These are phyloP conservation scores for Hanseniaspora thailandica DNA, from an alignment of 805 yeast genomes.

Conservation along the genomic window DNA sequence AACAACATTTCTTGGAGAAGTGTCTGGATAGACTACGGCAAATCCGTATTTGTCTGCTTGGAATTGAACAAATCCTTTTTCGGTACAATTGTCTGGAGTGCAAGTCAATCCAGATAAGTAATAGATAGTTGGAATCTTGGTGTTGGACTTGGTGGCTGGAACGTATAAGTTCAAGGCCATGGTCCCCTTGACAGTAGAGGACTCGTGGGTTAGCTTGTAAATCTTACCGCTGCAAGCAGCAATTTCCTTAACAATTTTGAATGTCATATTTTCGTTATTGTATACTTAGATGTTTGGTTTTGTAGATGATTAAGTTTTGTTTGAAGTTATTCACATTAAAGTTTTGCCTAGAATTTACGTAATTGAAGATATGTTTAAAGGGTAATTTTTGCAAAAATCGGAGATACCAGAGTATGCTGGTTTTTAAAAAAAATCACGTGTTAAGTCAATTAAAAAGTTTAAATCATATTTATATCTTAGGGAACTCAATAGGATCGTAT, in stretches of 20 bases:
- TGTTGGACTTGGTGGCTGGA: constrained; percentile 34
- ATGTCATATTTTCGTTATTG: neutral
- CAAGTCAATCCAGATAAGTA: constrained; percentile 87
- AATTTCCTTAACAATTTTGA: constrained; percentile 1
- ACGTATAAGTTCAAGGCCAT: constrained; percentile 80
- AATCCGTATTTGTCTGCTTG: constrained; percentile 73
- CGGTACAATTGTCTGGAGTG: constrained; percentile 84
- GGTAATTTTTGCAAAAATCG: too few species aligned
- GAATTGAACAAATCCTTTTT: constrained; percentile 78
- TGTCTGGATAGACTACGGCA: constrained; percentile 88
- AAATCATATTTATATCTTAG: constrained; percentile 24
- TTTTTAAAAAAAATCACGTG: too few species aligned
- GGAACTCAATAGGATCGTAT: constrained; percentile 59
- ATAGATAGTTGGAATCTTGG: constrained; percentile 55
- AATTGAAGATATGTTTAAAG: too few species aligned
- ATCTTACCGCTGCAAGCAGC: constrained; percentile 63
- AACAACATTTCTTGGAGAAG: constrained; percentile 75
- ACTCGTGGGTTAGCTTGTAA: constrained; percentile 62
- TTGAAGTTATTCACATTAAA: too few species aligned
- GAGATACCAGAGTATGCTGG: too few species aligned
- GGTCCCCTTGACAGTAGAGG: constrained; percentile 48
- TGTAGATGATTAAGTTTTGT: neutral
- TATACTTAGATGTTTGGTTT: neutral
- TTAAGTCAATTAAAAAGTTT: neutral
- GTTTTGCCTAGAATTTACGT: too few species aligned